Percentiles rank a stretch among this genome's conserved stretches.
phyloP scores from a whole-genome alignment of 768 basidiomycete genomes.

The Agaricus bisporus region DNA sequence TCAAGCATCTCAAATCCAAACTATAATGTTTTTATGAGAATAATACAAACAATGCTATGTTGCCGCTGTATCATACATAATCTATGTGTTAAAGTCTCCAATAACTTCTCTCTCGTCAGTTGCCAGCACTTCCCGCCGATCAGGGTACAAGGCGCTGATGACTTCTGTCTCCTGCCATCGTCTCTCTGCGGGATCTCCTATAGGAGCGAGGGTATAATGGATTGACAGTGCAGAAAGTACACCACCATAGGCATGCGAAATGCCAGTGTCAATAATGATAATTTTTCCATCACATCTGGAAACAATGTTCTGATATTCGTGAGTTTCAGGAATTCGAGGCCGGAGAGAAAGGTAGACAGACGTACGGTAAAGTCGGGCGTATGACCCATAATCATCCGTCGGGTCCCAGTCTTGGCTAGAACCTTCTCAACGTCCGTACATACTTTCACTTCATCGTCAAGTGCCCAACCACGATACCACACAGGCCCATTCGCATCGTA shows the following conservation, averaged over 20 bases:
- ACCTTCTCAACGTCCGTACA: conserved; percentile 73
- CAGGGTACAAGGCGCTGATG: conserved; percentile 58
- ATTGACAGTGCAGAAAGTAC: conserved; percentile 84
- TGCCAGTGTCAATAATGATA: conserved; percentile 97
- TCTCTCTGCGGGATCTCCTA: conserved; percentile 29
- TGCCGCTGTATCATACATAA: conserved; percentile 13
- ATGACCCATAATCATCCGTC: conserved; percentile 94
- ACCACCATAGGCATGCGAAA: conserved; percentile 95
- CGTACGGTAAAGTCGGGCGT: conserved; percentile 81
- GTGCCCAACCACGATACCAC: conserved; percentile 95
- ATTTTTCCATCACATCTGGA: conserved; percentile 88
- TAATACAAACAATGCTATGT: conserved; percentile 16
- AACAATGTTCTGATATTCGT: conserved; percentile 56
- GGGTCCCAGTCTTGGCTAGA: conserved; percentile 67
- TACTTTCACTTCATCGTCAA: conserved; percentile 57
- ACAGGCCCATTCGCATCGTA: conserved; percentile 79
- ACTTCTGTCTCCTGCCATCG: conserved; percentile 60
- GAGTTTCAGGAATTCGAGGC: background rate
- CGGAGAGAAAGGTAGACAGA: background rate
- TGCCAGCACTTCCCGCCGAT: conserved; percentile 45
- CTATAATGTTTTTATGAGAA: conserved; percentile 9
- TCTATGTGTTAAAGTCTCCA: conserved; percentile 24
- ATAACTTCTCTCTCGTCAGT: conserved; percentile 40
- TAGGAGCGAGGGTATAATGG: conserved; percentile 73
- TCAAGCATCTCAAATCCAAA: conserved; percentile 28